Evolutionary conservation across 805 yeast species (phyloP), one percentile per base, ranked within the genome.

Genomic region (Teunomyces gatunensis): DNA sequence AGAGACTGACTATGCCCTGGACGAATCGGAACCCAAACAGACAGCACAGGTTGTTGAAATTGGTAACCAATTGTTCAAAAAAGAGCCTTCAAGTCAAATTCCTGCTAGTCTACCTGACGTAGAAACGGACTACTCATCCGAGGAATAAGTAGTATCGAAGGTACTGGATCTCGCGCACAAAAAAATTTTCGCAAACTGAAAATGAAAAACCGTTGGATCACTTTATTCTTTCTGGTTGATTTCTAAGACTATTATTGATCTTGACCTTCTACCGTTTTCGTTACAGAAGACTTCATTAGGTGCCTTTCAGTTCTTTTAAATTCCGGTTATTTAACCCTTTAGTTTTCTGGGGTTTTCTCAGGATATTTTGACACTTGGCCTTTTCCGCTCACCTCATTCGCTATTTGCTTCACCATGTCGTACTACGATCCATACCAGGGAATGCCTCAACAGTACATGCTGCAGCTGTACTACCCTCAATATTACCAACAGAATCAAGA

Each of bases 381-480:
- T 23, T 23, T 37, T 23, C 40, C 21, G 5, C 23, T 17, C 13
- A 37, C 18, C 25, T 37, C 29, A 37, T 23, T 37, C 40, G 29
- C 25, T 37, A n/a, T 15, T 37, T n/a, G 29, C 12, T 4, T 13
- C 28, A 30, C 20, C 39, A 72, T 73, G 77, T 63, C 75, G 36
- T 72, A 70, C 60, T 72, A 70, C 56, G 72, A 70, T 44, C 71
- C 70, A 12, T 72, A 64, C 54, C 75, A 66, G 51, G 68, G 67
- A 36, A 54, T 63, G 13, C 67, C 74, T 44, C 75, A 69, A 47
- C 73, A 64, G 49, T 69, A 64, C 53, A 56, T 65, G 48, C 53
- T 59, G 6, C 74, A 67, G 46, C 67, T 67, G 2, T 71, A 61
- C 53, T 67, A 68, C 51, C 65, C 68, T 6, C 74, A 64, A 46